Evolutionary conservation across 2,329 filamentous ascomycete genomes (phyloP).

Genomic region (Hypoxylon sp.): DNA sequence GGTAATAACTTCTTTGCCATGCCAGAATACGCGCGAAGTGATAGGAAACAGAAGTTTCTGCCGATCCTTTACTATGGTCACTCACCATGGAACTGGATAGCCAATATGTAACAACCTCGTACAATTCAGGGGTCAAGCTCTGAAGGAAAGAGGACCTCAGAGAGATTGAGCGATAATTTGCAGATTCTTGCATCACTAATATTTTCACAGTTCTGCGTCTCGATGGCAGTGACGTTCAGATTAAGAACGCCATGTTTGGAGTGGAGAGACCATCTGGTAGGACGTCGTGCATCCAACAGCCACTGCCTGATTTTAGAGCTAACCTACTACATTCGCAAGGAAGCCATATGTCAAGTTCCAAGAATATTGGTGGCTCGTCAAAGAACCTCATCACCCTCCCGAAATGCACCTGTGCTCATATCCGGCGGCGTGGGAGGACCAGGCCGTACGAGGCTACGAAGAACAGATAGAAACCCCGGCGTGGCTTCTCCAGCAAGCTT

Average conservation of each 20-base stretch:
- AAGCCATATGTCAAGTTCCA: not conserved
- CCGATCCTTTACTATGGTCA: conserved; percentile 6
- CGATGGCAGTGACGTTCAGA: not conserved
- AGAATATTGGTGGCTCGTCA: not conserved
- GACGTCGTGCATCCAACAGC: not conserved
- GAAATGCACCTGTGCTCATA: not conserved
- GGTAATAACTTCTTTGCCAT: not conserved
- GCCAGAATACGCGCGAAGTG: not conserved
- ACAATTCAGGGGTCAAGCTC: not conserved
- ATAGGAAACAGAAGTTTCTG: not conserved
- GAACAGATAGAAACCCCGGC: not conserved
- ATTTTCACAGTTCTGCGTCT: not conserved
- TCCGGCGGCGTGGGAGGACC: not conserved
- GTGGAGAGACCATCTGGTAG: not conserved
- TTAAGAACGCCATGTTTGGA: not conserved
- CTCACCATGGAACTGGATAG: not conserved
- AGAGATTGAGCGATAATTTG: not conserved
- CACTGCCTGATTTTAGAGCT: not conserved
- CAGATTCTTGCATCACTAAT: not conserved
- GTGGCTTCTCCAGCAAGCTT: not conserved
- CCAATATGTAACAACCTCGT: not conserved
- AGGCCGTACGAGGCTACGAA: not conserved
- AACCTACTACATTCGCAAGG: not conserved
- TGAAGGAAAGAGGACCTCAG: not conserved
- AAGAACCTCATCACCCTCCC: not conserved